phyloP scores from a whole-genome alignment of 305 asterid species.

The Andrographis paniculata region DNA sequence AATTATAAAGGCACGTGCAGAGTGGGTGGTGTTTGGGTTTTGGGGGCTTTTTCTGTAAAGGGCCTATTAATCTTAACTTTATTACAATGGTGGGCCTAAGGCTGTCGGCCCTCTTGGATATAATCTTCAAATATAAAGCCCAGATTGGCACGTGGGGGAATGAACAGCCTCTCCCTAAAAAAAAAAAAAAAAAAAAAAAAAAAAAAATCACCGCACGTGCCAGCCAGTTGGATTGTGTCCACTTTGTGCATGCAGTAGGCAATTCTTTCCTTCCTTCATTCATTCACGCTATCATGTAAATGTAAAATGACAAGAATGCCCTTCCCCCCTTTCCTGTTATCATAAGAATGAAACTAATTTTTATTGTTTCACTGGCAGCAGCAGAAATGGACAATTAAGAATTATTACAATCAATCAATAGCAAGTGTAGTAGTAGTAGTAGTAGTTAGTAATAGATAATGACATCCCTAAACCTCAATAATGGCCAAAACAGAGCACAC shows the following conservation, averaged over 20 bases:
- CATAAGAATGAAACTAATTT: no score
- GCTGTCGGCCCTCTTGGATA: constrained; percentile 34
- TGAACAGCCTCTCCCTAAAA: constrained; percentile 15
- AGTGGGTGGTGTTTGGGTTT: constrained; percentile 16
- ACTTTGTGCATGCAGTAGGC: constrained; percentile 13
- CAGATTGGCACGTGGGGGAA: constrained; percentile 39
- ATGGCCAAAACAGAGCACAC: no score
- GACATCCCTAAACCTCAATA: no score
- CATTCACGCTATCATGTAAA: no score
- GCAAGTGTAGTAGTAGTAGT: no score
- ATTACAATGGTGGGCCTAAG: constrained; percentile 32
- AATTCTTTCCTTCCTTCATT: no score
- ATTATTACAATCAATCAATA: no score
- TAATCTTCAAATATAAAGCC: constrained; percentile 29
- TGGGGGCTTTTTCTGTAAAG: constrained; percentile 9
- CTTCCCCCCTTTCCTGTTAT: no score
- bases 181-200: constrained; percentile 9
- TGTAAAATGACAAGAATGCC: no score
- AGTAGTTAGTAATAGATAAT: no score
- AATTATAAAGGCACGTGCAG: constrained; percentile 36
- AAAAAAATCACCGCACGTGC: constrained; percentile 37
- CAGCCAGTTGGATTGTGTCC: constrained; percentile 33
- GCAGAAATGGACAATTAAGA: no score
- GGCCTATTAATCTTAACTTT: constrained; percentile 15
- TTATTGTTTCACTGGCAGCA: no score